Conservation (phyloP, 345 rosid species). For the Physaria fendleri region DNA sequence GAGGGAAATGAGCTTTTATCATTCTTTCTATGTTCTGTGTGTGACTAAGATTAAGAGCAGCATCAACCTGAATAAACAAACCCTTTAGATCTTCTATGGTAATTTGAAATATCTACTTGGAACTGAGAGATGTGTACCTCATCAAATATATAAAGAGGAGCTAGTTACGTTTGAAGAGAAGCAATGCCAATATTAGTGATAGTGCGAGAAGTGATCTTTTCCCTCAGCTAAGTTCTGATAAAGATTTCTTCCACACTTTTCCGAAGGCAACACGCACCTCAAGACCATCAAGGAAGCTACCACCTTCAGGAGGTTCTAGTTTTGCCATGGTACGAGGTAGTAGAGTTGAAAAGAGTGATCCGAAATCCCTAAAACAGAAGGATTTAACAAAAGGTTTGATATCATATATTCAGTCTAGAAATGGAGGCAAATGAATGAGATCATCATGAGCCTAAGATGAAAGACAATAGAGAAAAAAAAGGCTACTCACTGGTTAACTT, state of each 20-base stretch:
- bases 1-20: conserved; percentile 49
- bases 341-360: conserved; percentile 87
- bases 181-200: conserved; percentile 80
- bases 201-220: conserved; percentile 90
- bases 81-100: too few species aligned
- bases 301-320: conserved; percentile 83
- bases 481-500: conserved; percentile 70
- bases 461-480: background rate
- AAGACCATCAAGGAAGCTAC: conserved; percentile 86
- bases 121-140: conserved; percentile 61
- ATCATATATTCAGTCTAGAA: too few species aligned
- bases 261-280: conserved; percentile 98
- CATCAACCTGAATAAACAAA: conserved; percentile 53
- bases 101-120: too few species aligned
- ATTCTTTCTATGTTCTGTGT: conserved; percentile 91
- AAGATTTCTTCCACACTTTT: conserved; percentile 87
- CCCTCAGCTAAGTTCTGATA: conserved; percentile 92
- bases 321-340: conserved; percentile 89
- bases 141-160: conserved; percentile 92
- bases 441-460: too few species aligned
- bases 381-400: too few species aligned
- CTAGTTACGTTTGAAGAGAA: conserved; percentile 91
- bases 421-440: too few species aligned
- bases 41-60: conserved; percentile 94
- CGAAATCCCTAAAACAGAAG: conserved; percentile 59